phyloP scores from a whole-genome alignment of 1,139 yeast species.

The Suhomyces panamericanus region DNA sequence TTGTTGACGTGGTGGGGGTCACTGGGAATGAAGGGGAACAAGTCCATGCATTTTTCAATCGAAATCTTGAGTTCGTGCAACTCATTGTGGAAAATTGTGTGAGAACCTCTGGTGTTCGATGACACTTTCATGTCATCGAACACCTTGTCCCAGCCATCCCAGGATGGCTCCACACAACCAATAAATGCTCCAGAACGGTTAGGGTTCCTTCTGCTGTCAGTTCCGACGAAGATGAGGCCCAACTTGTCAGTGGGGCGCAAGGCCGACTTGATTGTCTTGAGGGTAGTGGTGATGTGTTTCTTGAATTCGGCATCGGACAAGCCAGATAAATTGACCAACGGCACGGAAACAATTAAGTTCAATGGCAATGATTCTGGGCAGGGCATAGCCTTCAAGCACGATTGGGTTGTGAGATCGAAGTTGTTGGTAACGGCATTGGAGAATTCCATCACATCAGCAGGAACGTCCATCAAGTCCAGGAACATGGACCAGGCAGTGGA shows the following conservation, averaged over 20 bases:
- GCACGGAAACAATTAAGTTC: slow-evolving; percentile 49
- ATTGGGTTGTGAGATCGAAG: slow-evolving; percentile 40
- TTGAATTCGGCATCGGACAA: slow-evolving; percentile 37
- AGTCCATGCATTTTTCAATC: slow-evolving; percentile 33
- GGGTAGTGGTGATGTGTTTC: slow-evolving; percentile 23
- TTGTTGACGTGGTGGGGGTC: slow-evolving; percentile 26
- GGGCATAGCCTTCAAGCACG: slow-evolving; percentile 30
- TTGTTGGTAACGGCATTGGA: slow-evolving; percentile 36
- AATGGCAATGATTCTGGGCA: slow-evolving; percentile 43
- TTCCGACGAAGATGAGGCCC: slow-evolving; percentile 57
- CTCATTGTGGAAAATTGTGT: slow-evolving; percentile 18
- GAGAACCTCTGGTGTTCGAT: slow-evolving; percentile 19
- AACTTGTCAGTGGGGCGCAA: slow-evolving; percentile 49
- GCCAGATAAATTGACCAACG: slow-evolving; percentile 36
- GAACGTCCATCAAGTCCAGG: slow-evolving; percentile 28
- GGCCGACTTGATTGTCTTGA: slow-evolving; percentile 28
- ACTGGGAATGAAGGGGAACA: slow-evolving; percentile 30
- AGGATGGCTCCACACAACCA: slow-evolving; percentile 51
- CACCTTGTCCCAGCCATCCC: slow-evolving; percentile 60
- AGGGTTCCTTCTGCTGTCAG: slow-evolving; percentile 38
- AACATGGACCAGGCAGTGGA: slow-evolving; percentile 50
- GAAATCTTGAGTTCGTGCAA: slow-evolving; percentile 28
- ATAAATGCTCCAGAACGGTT: slow-evolving; percentile 49
- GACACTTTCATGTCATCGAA: slow-evolving; percentile 43
- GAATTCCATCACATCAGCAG: slow-evolving; percentile 40